These are phyloP conservation scores for Chlorella vulgaris DNA, from an alignment of 139 green algal species.

Conservation along the genomic window DNA sequence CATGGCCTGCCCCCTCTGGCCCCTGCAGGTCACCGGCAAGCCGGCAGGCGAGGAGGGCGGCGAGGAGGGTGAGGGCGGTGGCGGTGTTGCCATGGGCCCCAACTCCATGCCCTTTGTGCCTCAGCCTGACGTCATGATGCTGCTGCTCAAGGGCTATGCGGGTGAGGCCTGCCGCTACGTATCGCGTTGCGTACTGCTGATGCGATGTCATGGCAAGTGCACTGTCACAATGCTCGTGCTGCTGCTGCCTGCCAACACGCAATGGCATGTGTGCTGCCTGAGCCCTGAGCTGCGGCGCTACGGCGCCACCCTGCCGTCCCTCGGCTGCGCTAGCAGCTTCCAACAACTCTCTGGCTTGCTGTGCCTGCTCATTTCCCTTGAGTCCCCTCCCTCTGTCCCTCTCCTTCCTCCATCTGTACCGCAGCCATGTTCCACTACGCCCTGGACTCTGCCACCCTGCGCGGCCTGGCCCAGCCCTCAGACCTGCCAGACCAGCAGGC, in stretches of 20 bases:
- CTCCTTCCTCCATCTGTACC: neutral
- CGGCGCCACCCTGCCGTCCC: no score
- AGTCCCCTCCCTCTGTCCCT: neutral
- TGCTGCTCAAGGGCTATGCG: constrained; percentile 43
- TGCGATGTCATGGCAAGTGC: no score
- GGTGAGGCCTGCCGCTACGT: neutral
- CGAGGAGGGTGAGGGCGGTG: neutral
- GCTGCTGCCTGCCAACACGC: no score
- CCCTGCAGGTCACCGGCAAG: neutral
- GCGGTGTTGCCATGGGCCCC: neutral
- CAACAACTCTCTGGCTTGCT: no score
- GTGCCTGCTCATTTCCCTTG: no score
- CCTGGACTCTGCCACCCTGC: constrained; percentile 27
- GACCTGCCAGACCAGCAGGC: constrained; percentile 1
- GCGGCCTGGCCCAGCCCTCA: constrained; percentile 6
- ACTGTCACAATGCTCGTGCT: neutral
- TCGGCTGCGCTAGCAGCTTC: no score
- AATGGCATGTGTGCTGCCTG: no score
- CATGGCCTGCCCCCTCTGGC: no score
- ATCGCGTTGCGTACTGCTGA: neutral
- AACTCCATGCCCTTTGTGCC: constrained; percentile 38
- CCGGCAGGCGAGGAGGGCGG: neutral
- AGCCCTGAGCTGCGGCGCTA: no score
- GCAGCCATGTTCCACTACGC: constrained; percentile 41
- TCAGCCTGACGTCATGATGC: constrained; percentile 28